Evolutionary conservation across 2,329 filamentous ascomycete species (phyloP).

Genomic region (Cadophora gregata): DNA sequence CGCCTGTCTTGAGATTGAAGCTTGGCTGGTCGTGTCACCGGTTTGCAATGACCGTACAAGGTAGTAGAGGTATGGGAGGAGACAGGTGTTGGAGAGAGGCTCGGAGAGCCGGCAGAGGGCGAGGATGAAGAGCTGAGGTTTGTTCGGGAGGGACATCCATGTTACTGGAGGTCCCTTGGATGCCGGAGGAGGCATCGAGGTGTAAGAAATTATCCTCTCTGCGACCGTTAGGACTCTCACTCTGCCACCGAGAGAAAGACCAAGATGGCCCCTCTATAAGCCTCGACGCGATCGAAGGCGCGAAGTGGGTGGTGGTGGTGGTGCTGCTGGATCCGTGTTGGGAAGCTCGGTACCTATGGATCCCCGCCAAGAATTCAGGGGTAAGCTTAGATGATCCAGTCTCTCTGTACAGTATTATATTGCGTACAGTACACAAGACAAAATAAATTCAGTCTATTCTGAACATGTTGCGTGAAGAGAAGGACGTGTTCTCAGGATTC

Average conservation of each 20-base stretch:
- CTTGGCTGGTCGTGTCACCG: slow-evolving; percentile 47
- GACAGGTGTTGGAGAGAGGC: slow-evolving; percentile 71
- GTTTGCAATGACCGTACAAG: slow-evolving; percentile 68
- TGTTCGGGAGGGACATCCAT: slow-evolving; percentile 77
- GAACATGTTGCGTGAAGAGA: too few relatives aligned
- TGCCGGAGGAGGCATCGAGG: slow-evolving; percentile 19
- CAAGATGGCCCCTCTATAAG: too few relatives aligned
- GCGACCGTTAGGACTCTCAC: background rate
- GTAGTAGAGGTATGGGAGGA: slow-evolving; percentile 75
- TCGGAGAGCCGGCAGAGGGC: slow-evolving; percentile 82
- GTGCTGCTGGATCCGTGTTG: too few relatives aligned
- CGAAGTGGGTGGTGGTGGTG: too few relatives aligned
- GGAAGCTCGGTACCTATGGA: too few relatives aligned
- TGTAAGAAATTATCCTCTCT: background rate
- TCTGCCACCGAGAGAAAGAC: background rate
- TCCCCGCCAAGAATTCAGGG: too few relatives aligned
- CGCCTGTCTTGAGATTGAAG: slow-evolving; percentile 73
- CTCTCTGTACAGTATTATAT: too few relatives aligned
- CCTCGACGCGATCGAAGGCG: too few relatives aligned
- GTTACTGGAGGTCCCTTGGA: slow-evolving; percentile 50
- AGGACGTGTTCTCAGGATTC: too few relatives aligned
- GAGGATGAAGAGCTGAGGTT: slow-evolving; percentile 78
- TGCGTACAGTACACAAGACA: too few relatives aligned
- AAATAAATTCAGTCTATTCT: too few relatives aligned
- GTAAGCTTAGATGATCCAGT: too few relatives aligned